Conservation (phyloP, 1,284 basidiomycete species). For the Leccinum fallax region DNA sequence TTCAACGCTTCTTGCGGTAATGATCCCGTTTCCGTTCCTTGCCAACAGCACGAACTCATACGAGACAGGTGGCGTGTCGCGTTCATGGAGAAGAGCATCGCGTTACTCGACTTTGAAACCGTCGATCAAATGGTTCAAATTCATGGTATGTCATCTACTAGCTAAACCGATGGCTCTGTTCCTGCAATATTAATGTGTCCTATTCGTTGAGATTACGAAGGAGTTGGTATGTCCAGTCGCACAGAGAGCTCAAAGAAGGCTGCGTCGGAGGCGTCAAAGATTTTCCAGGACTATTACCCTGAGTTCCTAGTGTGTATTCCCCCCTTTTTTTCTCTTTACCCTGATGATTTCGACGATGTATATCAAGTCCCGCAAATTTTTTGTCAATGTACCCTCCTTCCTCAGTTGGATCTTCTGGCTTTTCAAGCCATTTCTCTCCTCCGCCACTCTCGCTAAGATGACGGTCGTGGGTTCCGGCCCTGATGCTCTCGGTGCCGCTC, state of each 20-base stretch:
- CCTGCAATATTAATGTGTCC: background rate
- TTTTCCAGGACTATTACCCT: conserved; percentile 75
- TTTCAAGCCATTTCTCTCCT: conserved; percentile 73
- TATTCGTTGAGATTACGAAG: conserved; percentile 63
- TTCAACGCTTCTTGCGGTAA: conserved; percentile 71
- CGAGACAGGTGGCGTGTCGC: conserved; percentile 68
- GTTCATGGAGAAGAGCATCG: conserved; percentile 69
- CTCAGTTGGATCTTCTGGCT: conserved; percentile 81
- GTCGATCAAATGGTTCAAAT: conserved; percentile 77
- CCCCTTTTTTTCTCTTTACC: background rate
- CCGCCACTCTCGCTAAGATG: conserved; percentile 76
- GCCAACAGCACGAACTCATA: background rate
- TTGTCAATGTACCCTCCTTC: conserved; percentile 74
- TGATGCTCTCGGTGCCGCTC: conserved; percentile 56
- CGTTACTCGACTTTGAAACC: conserved; percentile 67
- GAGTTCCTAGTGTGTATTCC: conserved; percentile 63
- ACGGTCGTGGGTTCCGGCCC: conserved; percentile 68
- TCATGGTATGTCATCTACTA: conserved; percentile 50
- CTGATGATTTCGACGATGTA: background rate
- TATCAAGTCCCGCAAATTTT: conserved; percentile 70
- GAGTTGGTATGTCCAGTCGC: conserved; percentile 65
- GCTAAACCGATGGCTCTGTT: background rate
- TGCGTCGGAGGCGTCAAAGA: conserved; percentile 66
- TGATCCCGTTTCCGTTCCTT: background rate
- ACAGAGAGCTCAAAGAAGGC: conserved; percentile 75